Base-by-base conservation (phyloP, 2,329 filamentous ascomycete genomes). In the Aspergillus costaricaensis region DNA sequence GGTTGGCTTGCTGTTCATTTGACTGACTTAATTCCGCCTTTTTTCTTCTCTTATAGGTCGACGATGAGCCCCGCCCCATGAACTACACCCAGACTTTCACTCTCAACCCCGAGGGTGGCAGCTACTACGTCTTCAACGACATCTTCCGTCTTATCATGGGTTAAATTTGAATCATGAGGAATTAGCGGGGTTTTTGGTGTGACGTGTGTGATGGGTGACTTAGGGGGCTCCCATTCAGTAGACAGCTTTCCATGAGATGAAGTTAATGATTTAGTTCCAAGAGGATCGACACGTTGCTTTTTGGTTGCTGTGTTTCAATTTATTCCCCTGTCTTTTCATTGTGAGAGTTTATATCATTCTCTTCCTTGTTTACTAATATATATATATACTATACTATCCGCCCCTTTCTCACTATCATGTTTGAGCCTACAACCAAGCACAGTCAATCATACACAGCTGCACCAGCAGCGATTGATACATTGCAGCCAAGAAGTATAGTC, bases 51-150 rank as follows among this genome's bases (percentile, higher is more conserved):
- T 3, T 55, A 41, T 66, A 96, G 92, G 88, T 96, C 70, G 92
- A 96, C 66, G 92, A 93, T 68, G 88, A 92, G 79, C 83, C 90
- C 76, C 87, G 87, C 72, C 91, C 92, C 48, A 95, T 97, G 89
- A 92, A 86, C 85, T 99, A 93, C 81, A 88, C 88, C 59, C 93
- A 98, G 81, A 81, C 86, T 59, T 98, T 98, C 86, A 90, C 96
- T 79, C 88, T 98, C 64, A 79, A 87, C 67, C 88, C 87, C 62
- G 89, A 92, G 58, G 79, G 79, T 27, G 89, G 87, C 69, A 87
- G 84, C 79, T 96, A 90, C 83, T 97, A 86, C 77, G 90, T 98
- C 75, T 89, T 88, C 82, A 97, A 98, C 83, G 94, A 98, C 78
- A 81, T 98, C 76, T 98, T 98, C 88, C 91, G 91, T 80, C 86